Percentiles rank a stretch among this genome's conserved stretches.
Evolutionary conservation across 495 filamentous ascomycete species (phyloP).

Genomic region (Penicillium cataractarum): DNA sequence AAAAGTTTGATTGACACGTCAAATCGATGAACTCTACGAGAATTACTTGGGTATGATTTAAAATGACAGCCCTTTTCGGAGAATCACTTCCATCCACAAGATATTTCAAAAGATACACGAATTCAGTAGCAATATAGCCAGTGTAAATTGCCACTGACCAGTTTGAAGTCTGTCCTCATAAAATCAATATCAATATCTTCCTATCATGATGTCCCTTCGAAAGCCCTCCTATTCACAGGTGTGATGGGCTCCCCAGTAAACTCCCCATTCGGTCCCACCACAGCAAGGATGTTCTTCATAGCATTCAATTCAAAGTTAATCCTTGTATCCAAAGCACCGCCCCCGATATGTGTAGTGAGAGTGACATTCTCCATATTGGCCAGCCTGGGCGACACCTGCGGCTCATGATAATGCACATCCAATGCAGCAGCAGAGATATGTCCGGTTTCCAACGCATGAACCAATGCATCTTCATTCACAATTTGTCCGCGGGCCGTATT

Average conservation of each 20-base stretch:
- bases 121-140: too few relatives aligned
- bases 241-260: conserved; percentile 24
- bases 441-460: conserved; percentile 58
- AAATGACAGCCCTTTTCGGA: too few relatives aligned
- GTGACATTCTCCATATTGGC: conserved; percentile 27
- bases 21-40: not conserved
- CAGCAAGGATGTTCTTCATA: conserved; percentile 23
- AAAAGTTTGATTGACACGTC: not conserved
- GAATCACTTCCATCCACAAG: too few relatives aligned
- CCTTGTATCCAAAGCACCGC: conserved; percentile 23
- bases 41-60: not conserved
- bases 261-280: conserved; percentile 21
- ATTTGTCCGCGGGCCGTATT: conserved; percentile 68
- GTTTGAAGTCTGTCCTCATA: too few relatives aligned
- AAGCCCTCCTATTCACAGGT: conserved; percentile 27
- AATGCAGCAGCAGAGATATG: conserved; percentile 58
- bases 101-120: too few relatives aligned
- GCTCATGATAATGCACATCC: conserved; percentile 67
- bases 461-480: conserved; percentile 69
- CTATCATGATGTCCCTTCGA: conserved; percentile 9
- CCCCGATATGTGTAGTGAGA: conserved; percentile 25
- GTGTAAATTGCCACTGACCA: too few relatives aligned
- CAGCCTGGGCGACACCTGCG: conserved; percentile 18
- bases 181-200: not conserved
- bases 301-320: conserved; percentile 28